Evolutionary conservation across 2,329 filamentous ascomycete genomes (phyloP).

Genomic region (Xylariaceae sp.): DNA sequence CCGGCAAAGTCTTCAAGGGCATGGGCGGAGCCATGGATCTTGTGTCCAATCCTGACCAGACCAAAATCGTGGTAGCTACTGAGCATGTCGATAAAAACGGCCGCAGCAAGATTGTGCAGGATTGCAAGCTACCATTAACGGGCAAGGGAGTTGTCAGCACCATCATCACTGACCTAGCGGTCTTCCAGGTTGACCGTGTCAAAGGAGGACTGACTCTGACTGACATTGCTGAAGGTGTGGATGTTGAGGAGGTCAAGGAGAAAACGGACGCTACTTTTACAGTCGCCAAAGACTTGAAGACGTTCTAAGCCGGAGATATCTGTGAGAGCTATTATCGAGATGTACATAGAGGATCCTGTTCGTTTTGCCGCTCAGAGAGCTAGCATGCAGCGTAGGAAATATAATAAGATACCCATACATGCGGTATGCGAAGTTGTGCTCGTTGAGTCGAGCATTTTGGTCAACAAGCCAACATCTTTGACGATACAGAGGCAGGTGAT

Average conservation of each 20-base stretch:
- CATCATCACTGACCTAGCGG: slow-evolving; percentile 72
- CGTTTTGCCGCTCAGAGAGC: too few species aligned
- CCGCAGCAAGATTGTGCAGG: slow-evolving; percentile 62
- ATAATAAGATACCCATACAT: too few species aligned
- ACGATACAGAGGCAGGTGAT: too few species aligned
- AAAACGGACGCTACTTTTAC: slow-evolving; percentile 70
- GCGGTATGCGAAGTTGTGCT: too few species aligned
- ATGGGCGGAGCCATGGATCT: slow-evolving; percentile 81
- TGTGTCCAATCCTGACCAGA: slow-evolving; percentile 67
- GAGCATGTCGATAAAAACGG: slow-evolving; percentile 70
- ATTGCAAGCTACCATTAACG: slow-evolving; percentile 63
- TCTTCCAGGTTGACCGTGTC: slow-evolving; percentile 65
- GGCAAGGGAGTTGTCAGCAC: slow-evolving; percentile 67
- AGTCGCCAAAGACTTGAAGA: slow-evolving; percentile 57
- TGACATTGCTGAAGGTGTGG: slow-evolving; percentile 67
- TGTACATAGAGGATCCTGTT: too few species aligned
- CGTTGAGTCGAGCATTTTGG: too few species aligned
- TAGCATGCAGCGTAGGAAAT: too few species aligned
- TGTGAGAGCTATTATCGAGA: too few species aligned
- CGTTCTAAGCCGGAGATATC: slow-evolving; percentile 31
- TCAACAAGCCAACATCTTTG: too few species aligned
- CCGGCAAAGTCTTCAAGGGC: slow-evolving; percentile 82
- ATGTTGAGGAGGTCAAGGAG: slow-evolving; percentile 63
- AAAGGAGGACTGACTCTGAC: slow-evolving; percentile 64
- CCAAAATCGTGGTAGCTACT: slow-evolving; percentile 70